phyloP scores from a whole-genome alignment of 2,329 filamentous ascomycete species.

The Paraphoma sp. region DNA sequence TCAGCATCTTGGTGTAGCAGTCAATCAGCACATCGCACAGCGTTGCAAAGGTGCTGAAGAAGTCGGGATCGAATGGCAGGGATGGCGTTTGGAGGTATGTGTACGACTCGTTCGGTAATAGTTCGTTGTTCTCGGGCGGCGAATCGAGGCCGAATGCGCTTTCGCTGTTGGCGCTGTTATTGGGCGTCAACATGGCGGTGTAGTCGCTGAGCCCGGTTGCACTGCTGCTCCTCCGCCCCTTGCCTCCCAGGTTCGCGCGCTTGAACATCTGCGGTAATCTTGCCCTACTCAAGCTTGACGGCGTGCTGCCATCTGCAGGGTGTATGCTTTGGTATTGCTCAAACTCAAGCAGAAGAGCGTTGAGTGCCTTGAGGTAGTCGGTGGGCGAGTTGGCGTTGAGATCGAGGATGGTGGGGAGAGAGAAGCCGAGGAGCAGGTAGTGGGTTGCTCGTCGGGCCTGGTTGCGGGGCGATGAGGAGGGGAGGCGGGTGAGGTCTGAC shows the following conservation, averaged over 20 bases:
- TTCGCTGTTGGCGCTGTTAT: conserved; percentile 30
- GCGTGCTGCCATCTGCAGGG: conserved; percentile 73
- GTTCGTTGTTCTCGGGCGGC: conserved; percentile 40
- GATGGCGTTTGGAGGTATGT: conserved; percentile 87
- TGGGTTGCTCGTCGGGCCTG: conserved; percentile 90
- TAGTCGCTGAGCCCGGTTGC: conserved; percentile 57
- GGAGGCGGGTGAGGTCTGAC: conserved; percentile 77
- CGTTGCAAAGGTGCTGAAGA: conserved; percentile 94
- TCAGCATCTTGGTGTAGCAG: conserved; percentile 80
- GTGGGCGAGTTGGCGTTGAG: conserved; percentile 78
- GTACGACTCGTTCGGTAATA: conserved; percentile 78
- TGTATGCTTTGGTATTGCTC: conserved; percentile 91
- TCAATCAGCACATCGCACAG: conserved; percentile 95
- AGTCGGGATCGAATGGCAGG: conserved; percentile 94
- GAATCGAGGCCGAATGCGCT: conserved; percentile 32
- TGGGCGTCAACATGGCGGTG: conserved; percentile 21
- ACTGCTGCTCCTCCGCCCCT: conserved; percentile 62
- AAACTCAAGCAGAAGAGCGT: conserved; percentile 86
- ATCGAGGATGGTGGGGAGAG: conserved; percentile 87
- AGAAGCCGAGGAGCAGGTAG: conserved; percentile 90
- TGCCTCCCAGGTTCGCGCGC: conserved; percentile 45
- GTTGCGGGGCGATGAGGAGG: conserved; percentile 84
- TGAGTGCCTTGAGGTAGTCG: conserved; percentile 87
- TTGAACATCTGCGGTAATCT: conserved; percentile 68
- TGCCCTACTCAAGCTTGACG: conserved; percentile 75